These are phyloP conservation scores for Populus hybrid DNA, from an alignment of 441 rosid genomes.

Conservation along the genomic window DNA sequence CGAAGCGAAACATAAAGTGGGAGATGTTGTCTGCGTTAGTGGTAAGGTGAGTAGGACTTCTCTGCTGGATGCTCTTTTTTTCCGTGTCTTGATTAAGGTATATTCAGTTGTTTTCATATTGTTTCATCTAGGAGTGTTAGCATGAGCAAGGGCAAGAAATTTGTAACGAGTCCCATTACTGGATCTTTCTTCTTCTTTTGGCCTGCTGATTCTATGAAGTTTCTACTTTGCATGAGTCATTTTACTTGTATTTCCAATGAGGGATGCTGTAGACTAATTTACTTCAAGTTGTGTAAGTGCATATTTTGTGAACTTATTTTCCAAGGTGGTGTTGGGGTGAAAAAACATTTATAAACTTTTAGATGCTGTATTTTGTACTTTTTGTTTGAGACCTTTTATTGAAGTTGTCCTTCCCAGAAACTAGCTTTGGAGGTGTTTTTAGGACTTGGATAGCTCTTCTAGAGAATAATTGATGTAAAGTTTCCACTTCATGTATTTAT, in stretches of 20 bases:
- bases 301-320: not conserved
- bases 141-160: constrained; percentile 11
- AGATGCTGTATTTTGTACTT: not conserved
- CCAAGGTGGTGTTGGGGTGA: not conserved
- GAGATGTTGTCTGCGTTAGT: constrained; percentile 83
- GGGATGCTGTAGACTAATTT: not conserved
- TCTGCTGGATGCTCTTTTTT: constrained; percentile 11
- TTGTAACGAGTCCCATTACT: constrained; percentile 1
- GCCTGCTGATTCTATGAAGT: not conserved
- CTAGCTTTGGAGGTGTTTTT: not conserved
- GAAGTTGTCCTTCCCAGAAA: not conserved
- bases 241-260: not conserved
- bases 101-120: not conserved
- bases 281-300: not conserved
- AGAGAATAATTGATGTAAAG: too few species aligned
- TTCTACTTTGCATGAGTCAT: not conserved
- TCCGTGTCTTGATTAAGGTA: constrained; percentile 11
- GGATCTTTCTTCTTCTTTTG: not conserved
- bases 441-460: not conserved
- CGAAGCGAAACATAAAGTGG: constrained; percentile 56
- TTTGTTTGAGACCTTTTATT: not conserved
- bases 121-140: not conserved
- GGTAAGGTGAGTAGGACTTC: constrained; percentile 64
- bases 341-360: not conserved
- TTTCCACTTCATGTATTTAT: too few species aligned